Conservation (phyloP, 805 yeast species). For the Kodamaea kakaduensis region DNA sequence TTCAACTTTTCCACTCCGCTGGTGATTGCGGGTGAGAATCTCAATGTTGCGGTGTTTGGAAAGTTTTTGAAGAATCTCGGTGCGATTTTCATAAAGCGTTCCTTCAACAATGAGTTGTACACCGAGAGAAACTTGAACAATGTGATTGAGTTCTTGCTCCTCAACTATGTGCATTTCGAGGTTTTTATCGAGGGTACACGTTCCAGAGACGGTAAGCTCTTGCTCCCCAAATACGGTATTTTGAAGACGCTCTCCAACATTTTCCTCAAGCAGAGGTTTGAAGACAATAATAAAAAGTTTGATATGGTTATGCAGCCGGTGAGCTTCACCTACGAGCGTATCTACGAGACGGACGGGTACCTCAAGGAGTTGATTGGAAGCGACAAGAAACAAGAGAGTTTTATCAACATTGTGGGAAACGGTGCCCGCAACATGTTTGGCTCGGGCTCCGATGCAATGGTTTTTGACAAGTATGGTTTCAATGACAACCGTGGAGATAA, state of each 20-base stretch:
- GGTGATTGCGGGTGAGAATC: slow-evolving; percentile 64
- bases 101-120: slow-evolving; percentile 39
- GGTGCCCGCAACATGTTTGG: slow-evolving; percentile 32
- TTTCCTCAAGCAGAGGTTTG: slow-evolving; percentile 35
- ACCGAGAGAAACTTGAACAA: slow-evolving; percentile 46
- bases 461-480: slow-evolving; percentile 20
- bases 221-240: slow-evolving; percentile 60
- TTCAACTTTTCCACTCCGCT: slow-evolving; percentile 52
- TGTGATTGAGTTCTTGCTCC: slow-evolving; percentile 45
- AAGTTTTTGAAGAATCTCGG: slow-evolving; percentile 47
- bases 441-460: slow-evolving; percentile 8
- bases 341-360: slow-evolving; percentile 53
- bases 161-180: slow-evolving; percentile 49
- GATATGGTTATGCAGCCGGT: slow-evolving; percentile 47
- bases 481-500: slow-evolving; percentile 23
- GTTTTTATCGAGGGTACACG: slow-evolving; percentile 67
- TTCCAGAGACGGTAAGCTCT: slow-evolving; percentile 60
- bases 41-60: slow-evolving; percentile 56
- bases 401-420: slow-evolving; percentile 32
- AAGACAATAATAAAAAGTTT: slow-evolving; percentile 17
- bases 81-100: slow-evolving; percentile 55
- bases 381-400: slow-evolving; percentile 53
- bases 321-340: slow-evolving; percentile 56
- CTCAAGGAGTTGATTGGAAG: slow-evolving; percentile 53
- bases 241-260: slow-evolving; percentile 49